Percentiles rank a stretch among this genome's conserved stretches.
These are phyloP conservation scores for Penicillium sp. DNA, from an alignment of 2,329 filamentous ascomycete genomes.

Conservation along the genomic window DNA sequence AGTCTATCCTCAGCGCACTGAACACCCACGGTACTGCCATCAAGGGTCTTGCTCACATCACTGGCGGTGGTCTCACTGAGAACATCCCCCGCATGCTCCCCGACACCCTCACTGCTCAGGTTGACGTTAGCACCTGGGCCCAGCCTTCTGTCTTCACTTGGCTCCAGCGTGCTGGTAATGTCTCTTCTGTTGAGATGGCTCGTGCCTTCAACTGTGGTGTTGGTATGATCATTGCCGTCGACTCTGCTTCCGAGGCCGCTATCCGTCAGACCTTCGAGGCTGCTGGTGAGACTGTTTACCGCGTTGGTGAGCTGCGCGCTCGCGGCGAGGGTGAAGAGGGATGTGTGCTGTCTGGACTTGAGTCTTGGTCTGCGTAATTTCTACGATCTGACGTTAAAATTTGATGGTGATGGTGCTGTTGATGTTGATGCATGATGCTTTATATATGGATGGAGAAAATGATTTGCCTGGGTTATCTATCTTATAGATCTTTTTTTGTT, in stretches of 20 bases:
- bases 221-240: constrained; percentile 88
- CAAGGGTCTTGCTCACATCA: constrained; percentile 96
- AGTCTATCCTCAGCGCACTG: constrained; percentile 68
- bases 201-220: constrained; percentile 93
- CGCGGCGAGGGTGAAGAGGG: constrained; percentile 54
- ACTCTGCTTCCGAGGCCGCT: constrained; percentile 28
- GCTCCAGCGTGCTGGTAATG: constrained; percentile 70
- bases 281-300: constrained; percentile 72
- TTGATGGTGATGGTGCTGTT: constrained; percentile 3
- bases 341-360: constrained; percentile 63
- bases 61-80: constrained; percentile 86
- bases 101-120: constrained; percentile 69
- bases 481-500: constrained; percentile 8
- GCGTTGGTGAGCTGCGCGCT: constrained; percentile 68
- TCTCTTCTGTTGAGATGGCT: constrained; percentile 76
- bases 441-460: constrained; percentile 9
- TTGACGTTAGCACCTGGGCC: constrained; percentile 74
- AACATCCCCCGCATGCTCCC: constrained; percentile 96
- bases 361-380: constrained; percentile 41
- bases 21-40: constrained; percentile 53
- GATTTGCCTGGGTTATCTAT: constrained; percentile 6
- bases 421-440: constrained; percentile 9
- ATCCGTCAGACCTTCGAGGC: constrained; percentile 56
- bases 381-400: constrained; percentile 3
- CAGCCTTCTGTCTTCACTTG: constrained; percentile 80